Conservation (phyloP, 2,329 filamentous ascomycete genomes). For the Epicoccum nigrum region DNA sequence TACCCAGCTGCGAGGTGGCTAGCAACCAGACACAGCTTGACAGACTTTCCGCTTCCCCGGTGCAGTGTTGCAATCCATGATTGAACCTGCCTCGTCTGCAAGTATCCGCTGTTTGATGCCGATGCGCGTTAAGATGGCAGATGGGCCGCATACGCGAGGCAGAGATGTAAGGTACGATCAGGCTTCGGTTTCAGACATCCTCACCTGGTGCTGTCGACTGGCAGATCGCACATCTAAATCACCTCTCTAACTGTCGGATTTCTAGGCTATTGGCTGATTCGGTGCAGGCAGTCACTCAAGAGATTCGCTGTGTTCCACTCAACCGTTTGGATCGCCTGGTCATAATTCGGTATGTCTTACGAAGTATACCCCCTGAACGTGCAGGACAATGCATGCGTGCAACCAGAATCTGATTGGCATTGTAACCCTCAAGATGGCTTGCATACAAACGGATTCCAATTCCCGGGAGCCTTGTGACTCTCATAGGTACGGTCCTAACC, state of each 20-base stretch:
- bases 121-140: not conserved
- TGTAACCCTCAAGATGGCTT: not conserved
- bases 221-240: too few species aligned
- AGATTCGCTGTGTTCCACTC: too few species aligned
- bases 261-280: too few species aligned
- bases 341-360: too few species aligned
- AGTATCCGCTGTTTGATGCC: not conserved
- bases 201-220: not conserved
- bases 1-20: not conserved
- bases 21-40: constrained; percentile 3
- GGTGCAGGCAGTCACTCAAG: too few species aligned
- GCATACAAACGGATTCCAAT: constrained; percentile 3
- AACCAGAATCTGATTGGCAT: constrained; percentile 1
- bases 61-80: not conserved
- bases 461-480: not conserved
- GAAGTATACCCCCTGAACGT: too few species aligned
- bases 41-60: constrained; percentile 9
- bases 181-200: not conserved
- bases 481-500: not conserved
- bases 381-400: too few species aligned
- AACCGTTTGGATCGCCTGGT: too few species aligned
- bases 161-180: not conserved
- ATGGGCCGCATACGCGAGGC: not conserved
- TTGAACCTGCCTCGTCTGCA: not conserved
- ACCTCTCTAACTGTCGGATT: too few species aligned